A percentile compares a stretch with the other conserved stretches of the same genome.
Conservation (phyloP, 148 eudicot species). For the Vaccinium vitisidaea region DNA sequence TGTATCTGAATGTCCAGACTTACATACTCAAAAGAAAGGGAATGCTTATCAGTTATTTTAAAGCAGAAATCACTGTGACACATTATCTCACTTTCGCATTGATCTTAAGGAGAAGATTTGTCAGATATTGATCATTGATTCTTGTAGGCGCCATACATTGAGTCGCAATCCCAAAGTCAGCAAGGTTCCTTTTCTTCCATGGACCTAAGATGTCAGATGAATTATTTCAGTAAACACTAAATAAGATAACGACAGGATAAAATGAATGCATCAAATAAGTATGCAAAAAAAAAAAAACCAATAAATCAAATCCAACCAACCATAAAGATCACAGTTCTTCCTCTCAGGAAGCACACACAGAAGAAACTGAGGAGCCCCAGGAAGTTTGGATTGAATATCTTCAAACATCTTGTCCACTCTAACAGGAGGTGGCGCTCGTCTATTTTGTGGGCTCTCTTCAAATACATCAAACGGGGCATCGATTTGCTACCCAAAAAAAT, state of each 20-base stretch:
- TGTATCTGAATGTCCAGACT: neutral
- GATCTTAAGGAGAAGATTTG: conserved; percentile 78
- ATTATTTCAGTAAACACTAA: neutral
- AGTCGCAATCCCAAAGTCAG: conserved; percentile 81
- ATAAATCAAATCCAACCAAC: conserved; percentile 29
- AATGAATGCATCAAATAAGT: neutral
- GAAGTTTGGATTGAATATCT: conserved; percentile 68
- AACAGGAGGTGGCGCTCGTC: conserved; percentile 82
- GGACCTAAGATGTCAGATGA: conserved; percentile 52
- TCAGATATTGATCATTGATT: conserved; percentile 86
- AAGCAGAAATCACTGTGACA: neutral
- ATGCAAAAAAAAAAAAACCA: neutral
- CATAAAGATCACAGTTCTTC: conserved; percentile 80
- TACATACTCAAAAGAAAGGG: neutral
- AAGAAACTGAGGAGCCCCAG: conserved; percentile 83
- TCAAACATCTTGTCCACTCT: conserved; percentile 93
- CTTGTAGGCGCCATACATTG: conserved; percentile 82
- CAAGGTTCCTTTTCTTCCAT: conserved; percentile 79
- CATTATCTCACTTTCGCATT: conserved; percentile 71
- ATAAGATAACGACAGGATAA: neutral
- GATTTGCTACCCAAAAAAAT: conserved; percentile 36
- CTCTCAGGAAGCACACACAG: conserved; percentile 91
- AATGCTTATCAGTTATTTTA: neutral
- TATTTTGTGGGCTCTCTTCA: conserved; percentile 64
- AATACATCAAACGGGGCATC: conserved; percentile 75